Evolutionary conservation across 1,284 basidiomycete species (phyloP).

Genomic region (Fomitopsis palustris): DNA sequence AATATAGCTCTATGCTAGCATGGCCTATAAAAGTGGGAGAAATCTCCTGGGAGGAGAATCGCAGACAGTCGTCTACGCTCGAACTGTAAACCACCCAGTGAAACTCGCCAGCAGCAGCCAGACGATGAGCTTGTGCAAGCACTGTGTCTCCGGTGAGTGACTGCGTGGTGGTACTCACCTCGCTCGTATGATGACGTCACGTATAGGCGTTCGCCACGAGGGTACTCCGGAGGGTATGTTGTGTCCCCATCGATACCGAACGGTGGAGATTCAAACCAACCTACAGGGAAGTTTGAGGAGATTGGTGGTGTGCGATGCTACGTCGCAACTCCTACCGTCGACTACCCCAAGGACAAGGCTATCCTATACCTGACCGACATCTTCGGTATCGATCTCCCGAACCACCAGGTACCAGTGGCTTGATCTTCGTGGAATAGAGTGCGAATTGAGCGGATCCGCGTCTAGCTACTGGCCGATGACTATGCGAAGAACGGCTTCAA

Average conservation of each 20-base stretch:
- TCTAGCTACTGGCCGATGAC: slow-evolving; percentile 63
- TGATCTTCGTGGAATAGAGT: slow-evolving; percentile 5
- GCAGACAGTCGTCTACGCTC: not conserved
- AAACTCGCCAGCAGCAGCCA: not conserved
- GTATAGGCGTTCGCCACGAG: slow-evolving; percentile 53
- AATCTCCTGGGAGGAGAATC: not conserved
- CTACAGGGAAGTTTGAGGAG: slow-evolving; percentile 38
- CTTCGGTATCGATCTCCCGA: slow-evolving; percentile 60
- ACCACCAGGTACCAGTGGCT: slow-evolving; percentile 38
- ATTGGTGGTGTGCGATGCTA: slow-evolving; percentile 49
- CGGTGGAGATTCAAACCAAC: not conserved
- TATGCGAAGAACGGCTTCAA: slow-evolving; percentile 74
- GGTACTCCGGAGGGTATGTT: slow-evolving; percentile 45
- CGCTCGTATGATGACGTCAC: not conserved
- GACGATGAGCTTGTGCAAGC: slow-evolving; percentile 50
- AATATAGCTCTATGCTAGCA: not conserved
- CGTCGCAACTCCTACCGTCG: slow-evolving; percentile 43
- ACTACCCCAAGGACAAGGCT: slow-evolving; percentile 55
- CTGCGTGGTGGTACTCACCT: slow-evolving; percentile 31
- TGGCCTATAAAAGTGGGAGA: not conserved
- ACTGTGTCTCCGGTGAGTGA: slow-evolving; percentile 30
- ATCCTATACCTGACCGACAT: slow-evolving; percentile 59
- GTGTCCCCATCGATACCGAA: not conserved
- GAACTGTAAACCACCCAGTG: not conserved
- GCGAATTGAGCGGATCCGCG: not conserved